phyloP scores from a whole-genome alignment of 2,329 filamentous ascomycete genomes.

The Golovinomyces cichoracearum region DNA sequence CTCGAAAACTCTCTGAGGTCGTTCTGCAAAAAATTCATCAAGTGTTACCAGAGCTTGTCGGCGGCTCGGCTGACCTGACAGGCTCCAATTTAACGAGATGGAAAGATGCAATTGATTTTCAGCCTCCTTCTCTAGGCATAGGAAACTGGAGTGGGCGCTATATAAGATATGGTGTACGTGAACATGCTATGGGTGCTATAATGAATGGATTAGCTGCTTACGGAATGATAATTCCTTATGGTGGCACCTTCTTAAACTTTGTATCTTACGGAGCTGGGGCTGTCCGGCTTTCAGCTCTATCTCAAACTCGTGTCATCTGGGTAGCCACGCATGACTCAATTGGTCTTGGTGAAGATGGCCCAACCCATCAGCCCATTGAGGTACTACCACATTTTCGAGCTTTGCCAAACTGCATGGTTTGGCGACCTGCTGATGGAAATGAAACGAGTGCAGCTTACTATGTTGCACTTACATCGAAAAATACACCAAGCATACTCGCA shows the following conservation, averaged over 20 bases:
- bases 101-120: constrained; percentile 95
- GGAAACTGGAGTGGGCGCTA: constrained; percentile 83
- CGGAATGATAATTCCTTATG: constrained; percentile 78
- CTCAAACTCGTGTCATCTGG: constrained; percentile 77
- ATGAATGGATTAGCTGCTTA: constrained; percentile 91
- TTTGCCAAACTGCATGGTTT: constrained; percentile 96
- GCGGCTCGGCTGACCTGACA: constrained; percentile 91
- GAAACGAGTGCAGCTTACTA: constrained; percentile 97
- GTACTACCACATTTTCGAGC: constrained; percentile 95
- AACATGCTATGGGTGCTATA: constrained; percentile 78
- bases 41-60: constrained; percentile 67
- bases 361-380: constrained; percentile 98
- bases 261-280: constrained; percentile 92
- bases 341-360: constrained; percentile 92
- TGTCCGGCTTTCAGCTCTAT: constrained; percentile 78
- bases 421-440: constrained; percentile 95
- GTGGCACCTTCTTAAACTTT: constrained; percentile 97
- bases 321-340: constrained; percentile 97
- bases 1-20: constrained; percentile 86
- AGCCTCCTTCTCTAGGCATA: constrained; percentile 61
- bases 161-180: constrained; percentile 72
- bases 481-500: constrained; percentile 78
- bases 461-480: constrained; percentile 65
- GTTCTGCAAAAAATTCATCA: constrained; percentile 72
- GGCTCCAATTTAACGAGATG: constrained; percentile 96